Base-by-base conservation (phyloP, 1,139 yeast species). In the Pichia sp. region DNA sequence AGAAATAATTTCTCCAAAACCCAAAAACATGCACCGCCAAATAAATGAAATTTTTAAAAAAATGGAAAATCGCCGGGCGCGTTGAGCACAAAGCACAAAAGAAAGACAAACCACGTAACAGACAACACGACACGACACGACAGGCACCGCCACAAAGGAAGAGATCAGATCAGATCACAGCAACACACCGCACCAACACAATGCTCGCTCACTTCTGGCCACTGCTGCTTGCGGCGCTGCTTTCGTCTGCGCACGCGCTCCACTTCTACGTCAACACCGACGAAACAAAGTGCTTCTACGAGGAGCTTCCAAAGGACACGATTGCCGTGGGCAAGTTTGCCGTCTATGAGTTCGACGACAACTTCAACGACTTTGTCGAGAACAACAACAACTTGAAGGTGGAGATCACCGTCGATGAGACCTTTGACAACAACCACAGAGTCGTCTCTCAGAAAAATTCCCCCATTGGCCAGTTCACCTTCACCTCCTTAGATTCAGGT, bases 401-500 rank as follows among this genome's bases (percentile, higher is more conserved):
- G 21, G 60, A 56, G 21, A 56, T 68, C 30, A 62, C 74, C 1
- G 72, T 77, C 14, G 76, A 70, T 38, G 78, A 76, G 52, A 67
- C 72, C 0, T 76, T 76, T 46, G 77, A 73, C 48, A 63, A 66
- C 38, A 66, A 74, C 46, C 77, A 74, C 48, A 59, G 72, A 35
- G 79, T 77, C 17, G 72, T 76, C 13, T 67, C 68, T 27, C 81
- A 75, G 48, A 67, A 65, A 49, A 72, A 69, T 17, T 46, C 64
- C 1, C 59, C 74, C 12, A 55, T 58, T 8, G 78, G 82, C 7
- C 77, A 74, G 44, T 77, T 77, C 49, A 69, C 78, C 0, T 77
- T 76, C 56, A 72, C 76, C 13, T 74, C 82, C 0, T 50, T 75
- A 28, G 81, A 72, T 22, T 58, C 72, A 1, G 85, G 85, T 16